Conservation (phyloP, 192 early-diverging fungal species). For the Borealophlyctis nickersoniae region DNA sequence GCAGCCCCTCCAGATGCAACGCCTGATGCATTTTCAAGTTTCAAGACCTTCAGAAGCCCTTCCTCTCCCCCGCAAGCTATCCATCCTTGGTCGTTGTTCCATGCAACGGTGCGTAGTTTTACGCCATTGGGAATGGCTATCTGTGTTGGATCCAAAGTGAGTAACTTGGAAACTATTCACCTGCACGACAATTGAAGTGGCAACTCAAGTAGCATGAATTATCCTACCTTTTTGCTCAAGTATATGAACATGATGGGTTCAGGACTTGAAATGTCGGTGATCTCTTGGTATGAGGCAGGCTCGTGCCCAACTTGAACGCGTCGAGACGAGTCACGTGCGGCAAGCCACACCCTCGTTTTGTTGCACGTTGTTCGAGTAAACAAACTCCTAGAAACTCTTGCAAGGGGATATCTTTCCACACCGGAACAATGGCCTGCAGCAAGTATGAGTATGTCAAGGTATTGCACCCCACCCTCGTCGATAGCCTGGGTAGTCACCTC, state of each 20-base stretch:
- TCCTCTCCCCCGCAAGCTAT: constrained; percentile 63
- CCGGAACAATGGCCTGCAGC: constrained; percentile 32
- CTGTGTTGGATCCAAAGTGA: too few relatives aligned
- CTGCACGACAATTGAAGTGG: background rate
- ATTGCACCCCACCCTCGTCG: background rate
- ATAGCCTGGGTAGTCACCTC: background rate
- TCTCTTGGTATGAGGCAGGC: too few relatives aligned
- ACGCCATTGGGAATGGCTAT: constrained; percentile 60
- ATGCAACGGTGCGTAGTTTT: constrained; percentile 50
- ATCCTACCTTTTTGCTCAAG: constrained; percentile 45
- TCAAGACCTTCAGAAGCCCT: constrained; percentile 60
- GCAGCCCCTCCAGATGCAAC: constrained; percentile 8
- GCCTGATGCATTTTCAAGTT: constrained; percentile 42
- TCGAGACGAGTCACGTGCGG: too few relatives aligned
- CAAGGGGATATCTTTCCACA: too few relatives aligned
- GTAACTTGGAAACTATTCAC: background rate
- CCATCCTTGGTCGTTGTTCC: constrained; percentile 64
- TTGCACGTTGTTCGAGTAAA: too few relatives aligned
- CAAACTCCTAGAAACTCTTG: too few relatives aligned
- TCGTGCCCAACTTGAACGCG: too few relatives aligned
- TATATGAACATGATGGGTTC: constrained; percentile 46
- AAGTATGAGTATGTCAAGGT: constrained; percentile 33
- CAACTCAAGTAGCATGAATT: background rate
- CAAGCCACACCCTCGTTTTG: too few relatives aligned
- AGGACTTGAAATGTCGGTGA: too few relatives aligned